phyloP scores from a whole-genome alignment of 2,329 filamentous ascomycete genomes.

The Fusarium illudens region DNA sequence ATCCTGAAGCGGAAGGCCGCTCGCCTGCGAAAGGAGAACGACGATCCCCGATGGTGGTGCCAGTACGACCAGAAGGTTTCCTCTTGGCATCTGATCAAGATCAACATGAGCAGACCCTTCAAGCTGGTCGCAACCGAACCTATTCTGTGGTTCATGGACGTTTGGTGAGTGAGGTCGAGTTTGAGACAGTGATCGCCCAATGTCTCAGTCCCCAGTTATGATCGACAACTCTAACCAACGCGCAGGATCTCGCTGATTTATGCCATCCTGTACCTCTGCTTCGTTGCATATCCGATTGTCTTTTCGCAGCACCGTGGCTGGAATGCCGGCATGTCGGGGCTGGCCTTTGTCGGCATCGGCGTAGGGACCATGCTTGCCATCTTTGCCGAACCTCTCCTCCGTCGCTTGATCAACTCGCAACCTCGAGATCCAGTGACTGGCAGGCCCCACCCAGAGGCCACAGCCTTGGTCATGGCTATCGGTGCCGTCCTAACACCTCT shows the following conservation, averaged over 20 bases:
- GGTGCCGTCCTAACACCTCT: slow-evolving; percentile 77
- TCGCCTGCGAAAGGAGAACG: slow-evolving; percentile 70
- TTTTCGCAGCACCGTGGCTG: slow-evolving; percentile 80
- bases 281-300: slow-evolving; percentile 88
- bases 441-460: slow-evolving; percentile 78
- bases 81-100: slow-evolving; percentile 72
- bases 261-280: slow-evolving; percentile 87
- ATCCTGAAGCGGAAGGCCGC: slow-evolving; percentile 74
- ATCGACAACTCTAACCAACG: slow-evolving; percentile 8
- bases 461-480: slow-evolving; percentile 81
- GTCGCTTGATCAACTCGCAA: slow-evolving; percentile 80
- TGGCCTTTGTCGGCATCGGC: slow-evolving; percentile 79
- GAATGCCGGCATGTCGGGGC: slow-evolving; percentile 75
- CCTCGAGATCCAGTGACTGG: slow-evolving; percentile 78
- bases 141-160: slow-evolving; percentile 75
- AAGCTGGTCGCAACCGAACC: slow-evolving; percentile 81
- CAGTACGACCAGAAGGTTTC: slow-evolving; percentile 78
- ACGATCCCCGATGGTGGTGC: slow-evolving; percentile 78
- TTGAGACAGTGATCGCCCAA: background rate
- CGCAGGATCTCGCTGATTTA: slow-evolving; percentile 81
- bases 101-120: slow-evolving; percentile 81
- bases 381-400: slow-evolving; percentile 73
- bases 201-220: background rate
- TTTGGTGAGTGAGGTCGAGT: slow-evolving; percentile 60
- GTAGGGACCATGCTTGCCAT: slow-evolving; percentile 70